Evolutionary conservation across 495 filamentous ascomycete genomes (phyloP).

Genomic region (Penicillium diatomitis): DNA sequence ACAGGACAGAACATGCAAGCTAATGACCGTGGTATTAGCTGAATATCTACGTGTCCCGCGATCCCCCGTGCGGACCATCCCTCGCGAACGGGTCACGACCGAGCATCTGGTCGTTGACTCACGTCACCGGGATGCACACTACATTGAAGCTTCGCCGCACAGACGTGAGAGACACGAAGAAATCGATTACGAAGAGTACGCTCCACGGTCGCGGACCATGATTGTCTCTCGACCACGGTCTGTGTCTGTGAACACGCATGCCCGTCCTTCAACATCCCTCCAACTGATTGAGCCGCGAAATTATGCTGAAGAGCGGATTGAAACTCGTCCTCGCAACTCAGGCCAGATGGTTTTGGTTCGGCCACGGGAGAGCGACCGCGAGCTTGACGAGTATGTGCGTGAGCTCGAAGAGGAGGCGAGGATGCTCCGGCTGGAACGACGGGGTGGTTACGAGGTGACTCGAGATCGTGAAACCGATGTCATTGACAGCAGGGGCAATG

Average conservation of each 20-base stretch:
- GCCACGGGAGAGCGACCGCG: slow-evolving; percentile 40
- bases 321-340: slow-evolving; percentile 39
- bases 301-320: slow-evolving; percentile 25
- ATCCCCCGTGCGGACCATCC: slow-evolving; percentile 20
- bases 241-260: slow-evolving; percentile 28
- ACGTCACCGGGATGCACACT: slow-evolving; percentile 20
- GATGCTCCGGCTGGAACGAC: slow-evolving; percentile 33
- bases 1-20: background rate
- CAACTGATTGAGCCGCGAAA: slow-evolving; percentile 21
- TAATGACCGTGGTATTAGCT: slow-evolving; percentile 6
- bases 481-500: slow-evolving; percentile 37
- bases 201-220: slow-evolving; percentile 10
- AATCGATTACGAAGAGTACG: slow-evolving; percentile 15
- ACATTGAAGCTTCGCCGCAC: slow-evolving; percentile 24
- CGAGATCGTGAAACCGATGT: slow-evolving; percentile 40
- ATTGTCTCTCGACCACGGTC: slow-evolving; percentile 27
- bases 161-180: slow-evolving; percentile 16
- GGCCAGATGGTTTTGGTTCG: slow-evolving; percentile 49
- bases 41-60: slow-evolving; percentile 19
- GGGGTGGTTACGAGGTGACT: slow-evolving; percentile 30
- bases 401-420: slow-evolving; percentile 44
- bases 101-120: slow-evolving; percentile 24
- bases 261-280: slow-evolving; percentile 26
- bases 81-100: slow-evolving; percentile 19
- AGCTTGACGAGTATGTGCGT: slow-evolving; percentile 48